Evolutionary conservation across 306 rosid species (phyloP), one percentile per base, ranked within the genome.

Genomic region (Glycine soja): DNA sequence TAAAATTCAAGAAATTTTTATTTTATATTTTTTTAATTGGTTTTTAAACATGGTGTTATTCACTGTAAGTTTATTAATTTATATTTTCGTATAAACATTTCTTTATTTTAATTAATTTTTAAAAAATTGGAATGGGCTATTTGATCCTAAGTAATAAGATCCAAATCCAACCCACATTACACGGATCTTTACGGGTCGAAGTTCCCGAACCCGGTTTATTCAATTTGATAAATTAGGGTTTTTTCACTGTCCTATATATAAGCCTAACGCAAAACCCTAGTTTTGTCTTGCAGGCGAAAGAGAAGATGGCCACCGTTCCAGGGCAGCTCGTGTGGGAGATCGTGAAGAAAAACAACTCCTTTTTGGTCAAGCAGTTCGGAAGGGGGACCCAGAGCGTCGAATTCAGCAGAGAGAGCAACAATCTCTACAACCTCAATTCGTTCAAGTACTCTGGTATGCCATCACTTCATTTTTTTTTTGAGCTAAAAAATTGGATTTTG

Each of bases 281-380:
- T 12, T 18, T 24, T 6, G 53, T 10, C 64, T 76, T 80, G 84
- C 75, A 76, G 88, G 80, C 34, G 57, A 68, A 19, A 74, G 75
- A 32, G 64, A 24, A 24, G 30, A 95, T 95, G 98, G 87, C 98
- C 62, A 84, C 91, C 0, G 92, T 92, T 46, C 89, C 98, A n/a
- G 98, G 93, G 52, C 98, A 87, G n/a, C 88, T 95, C 62, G 74
- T 95, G 40, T 95, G 99, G 99, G 97, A 95, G 97, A 91, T 95
- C 50, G 97, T 95, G 83, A 95, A 95, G 89, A 91, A 70, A 88
- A 91, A 95, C 92, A 95, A 91, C 89, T 93, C 85, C 0, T 95
- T 95, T 8, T 81, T 95, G 84, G 97, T 95, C 18, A 95, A 93
- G 73, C 83, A 95, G 88, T 95, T 95, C 32, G 99, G 99, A 10